Evolutionary conservation across 2,329 filamentous ascomycete genomes (phyloP).

Genomic region (Nigrospora osmanthi): DNA sequence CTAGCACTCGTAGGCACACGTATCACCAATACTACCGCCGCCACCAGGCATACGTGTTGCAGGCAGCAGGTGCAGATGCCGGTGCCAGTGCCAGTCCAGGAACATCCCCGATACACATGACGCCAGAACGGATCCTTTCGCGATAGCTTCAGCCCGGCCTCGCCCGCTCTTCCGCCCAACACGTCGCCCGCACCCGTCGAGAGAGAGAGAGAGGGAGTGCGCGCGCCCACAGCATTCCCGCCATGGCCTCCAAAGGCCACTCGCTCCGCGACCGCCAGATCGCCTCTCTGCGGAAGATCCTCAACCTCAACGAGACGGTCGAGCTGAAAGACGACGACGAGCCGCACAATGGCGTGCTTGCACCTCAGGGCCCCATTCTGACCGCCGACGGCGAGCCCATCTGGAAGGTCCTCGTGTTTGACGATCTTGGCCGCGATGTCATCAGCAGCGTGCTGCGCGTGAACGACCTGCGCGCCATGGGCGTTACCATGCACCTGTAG

Average conservation of each 20-base stretch:
- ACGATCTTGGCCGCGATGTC: conserved; percentile 83
- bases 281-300: conserved; percentile 87
- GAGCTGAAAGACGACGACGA: conserved; percentile 55
- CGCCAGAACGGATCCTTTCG: no score
- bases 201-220: no score
- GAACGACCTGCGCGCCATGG: conserved; percentile 85
- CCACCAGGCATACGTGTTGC: no score
- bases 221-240: background rate
- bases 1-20: no score
- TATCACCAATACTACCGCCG: no score
- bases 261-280: conserved; percentile 24
- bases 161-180: no score
- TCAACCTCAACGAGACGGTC: conserved; percentile 81
- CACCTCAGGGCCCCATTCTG: conserved; percentile 69
- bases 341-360: conserved; percentile 53
- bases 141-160: no score
- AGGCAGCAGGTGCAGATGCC: no score
- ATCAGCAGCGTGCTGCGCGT: conserved; percentile 94
- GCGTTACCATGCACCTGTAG: conserved; percentile 94
- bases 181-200: no score
- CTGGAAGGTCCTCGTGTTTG: conserved; percentile 97
- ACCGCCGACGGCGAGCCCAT: conserved; percentile 86
- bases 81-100: no score
- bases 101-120: no score
- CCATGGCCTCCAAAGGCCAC: conserved; percentile 16